These are phyloP conservation scores for Phytophthora sojae DNA, from an alignment of 352 stramenopile genomes.

Conservation along the genomic window DNA sequence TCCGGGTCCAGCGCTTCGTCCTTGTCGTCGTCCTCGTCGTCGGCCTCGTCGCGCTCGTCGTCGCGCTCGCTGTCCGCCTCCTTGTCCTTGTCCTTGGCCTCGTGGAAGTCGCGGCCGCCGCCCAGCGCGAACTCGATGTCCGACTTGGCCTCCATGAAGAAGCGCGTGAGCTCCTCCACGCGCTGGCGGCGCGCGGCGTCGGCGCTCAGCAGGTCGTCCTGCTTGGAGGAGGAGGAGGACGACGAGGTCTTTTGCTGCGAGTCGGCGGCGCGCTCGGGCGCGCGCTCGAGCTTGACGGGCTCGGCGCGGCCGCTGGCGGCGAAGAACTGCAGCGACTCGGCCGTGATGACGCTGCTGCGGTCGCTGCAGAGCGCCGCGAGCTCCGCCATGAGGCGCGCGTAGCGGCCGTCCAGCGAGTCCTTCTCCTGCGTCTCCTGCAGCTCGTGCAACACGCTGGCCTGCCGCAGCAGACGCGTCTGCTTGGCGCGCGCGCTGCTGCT, in stretches of 20 bases:
- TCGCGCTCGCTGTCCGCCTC: constrained; percentile 72
- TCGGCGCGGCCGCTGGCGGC: constrained; percentile 64
- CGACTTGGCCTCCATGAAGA: constrained; percentile 92
- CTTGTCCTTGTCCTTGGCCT: constrained; percentile 75
- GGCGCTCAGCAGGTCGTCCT: constrained; percentile 76
- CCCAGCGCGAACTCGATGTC: constrained; percentile 90
- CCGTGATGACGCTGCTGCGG: constrained; percentile 75
- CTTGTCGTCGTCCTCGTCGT: constrained; percentile 70
- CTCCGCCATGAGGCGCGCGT: constrained; percentile 80
- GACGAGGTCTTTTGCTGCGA: constrained; percentile 36
- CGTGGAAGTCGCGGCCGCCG: constrained; percentile 70
- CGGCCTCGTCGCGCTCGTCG: constrained; percentile 63
- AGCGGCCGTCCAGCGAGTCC: constrained; percentile 74
- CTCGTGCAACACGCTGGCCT: constrained; percentile 83
- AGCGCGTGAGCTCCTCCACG: constrained; percentile 88
- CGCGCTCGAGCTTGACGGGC: constrained; percentile 77
- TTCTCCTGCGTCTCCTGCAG: constrained; percentile 82
- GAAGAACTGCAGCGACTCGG: constrained; percentile 80
- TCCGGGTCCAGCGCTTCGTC: constrained; percentile 49
- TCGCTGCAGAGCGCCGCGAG: constrained; percentile 77
- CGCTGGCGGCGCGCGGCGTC: constrained; percentile 81
- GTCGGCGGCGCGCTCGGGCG: constrained; percentile 47
- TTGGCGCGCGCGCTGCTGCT: constrained; percentile 41
- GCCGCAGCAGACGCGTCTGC: constrained; percentile 52
- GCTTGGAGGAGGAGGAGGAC: constrained; percentile 32